Conservation (phyloP, 257 asterid species). For the Fraxinus cuspidata region DNA sequence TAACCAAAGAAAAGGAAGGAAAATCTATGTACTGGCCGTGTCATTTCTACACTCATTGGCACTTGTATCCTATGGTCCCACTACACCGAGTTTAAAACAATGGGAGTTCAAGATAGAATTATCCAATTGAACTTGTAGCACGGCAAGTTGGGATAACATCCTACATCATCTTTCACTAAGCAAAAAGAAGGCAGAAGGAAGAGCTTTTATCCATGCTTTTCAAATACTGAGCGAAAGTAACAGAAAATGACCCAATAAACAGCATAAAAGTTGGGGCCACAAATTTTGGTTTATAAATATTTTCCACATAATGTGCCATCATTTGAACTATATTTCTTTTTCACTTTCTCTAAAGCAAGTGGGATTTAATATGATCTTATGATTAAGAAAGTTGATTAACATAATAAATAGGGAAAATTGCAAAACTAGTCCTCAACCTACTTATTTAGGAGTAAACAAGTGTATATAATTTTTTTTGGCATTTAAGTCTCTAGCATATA, state of each 20-base stretch:
- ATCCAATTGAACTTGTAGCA: slow-evolving; percentile 3
- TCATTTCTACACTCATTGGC: background rate
- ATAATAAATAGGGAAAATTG: background rate
- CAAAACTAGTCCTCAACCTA: background rate
- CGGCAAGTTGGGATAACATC: background rate
- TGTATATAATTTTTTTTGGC: background rate
- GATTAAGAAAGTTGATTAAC: background rate
- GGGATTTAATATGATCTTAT: background rate
- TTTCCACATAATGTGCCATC: background rate
- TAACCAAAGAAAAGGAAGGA: background rate
- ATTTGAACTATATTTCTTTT: background rate
- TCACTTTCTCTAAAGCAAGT: background rate
- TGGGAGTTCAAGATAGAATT: background rate
- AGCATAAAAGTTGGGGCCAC: background rate
- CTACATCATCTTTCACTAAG: slow-evolving; percentile 7
- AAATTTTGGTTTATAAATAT: background rate
- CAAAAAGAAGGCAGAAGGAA: background rate
- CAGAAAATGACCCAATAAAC: background rate
- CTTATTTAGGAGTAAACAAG: background rate
- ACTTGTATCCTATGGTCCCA: background rate
- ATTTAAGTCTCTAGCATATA: background rate
- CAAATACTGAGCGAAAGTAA: background rate
- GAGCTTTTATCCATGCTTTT: slow-evolving; percentile 1
- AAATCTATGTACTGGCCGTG: background rate
- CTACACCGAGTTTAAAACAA: background rate